Base-by-base conservation (phyloP, 2,329 filamentous ascomycete species). In the Paramyrothecium sp. region DNA sequence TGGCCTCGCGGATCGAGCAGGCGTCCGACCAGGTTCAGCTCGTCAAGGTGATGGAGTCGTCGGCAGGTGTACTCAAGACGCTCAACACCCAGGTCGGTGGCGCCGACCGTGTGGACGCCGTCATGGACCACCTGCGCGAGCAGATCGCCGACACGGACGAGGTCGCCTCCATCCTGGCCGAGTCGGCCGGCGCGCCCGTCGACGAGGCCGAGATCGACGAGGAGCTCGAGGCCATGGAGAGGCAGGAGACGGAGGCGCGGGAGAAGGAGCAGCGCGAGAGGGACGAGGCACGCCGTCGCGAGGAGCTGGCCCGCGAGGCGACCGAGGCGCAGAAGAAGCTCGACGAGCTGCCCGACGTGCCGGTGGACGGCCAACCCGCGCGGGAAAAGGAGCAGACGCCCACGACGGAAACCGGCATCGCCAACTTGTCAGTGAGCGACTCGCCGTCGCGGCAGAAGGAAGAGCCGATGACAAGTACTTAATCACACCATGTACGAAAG, bases 161-260 rank as follows among this genome's bases (percentile, higher is more conserved):
- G 75, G 84, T 98, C 21, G 86, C 87, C 26, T 85, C 82, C 56
- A 88, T 94, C 46, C 82, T 98, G 60, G 86, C 87, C 54, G 91
- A 95, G 63, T 65, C 69, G 7, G 80, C 76, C 13, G 77, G 75
- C 16, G 69, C 65, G 46, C 72, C 71, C 1, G 79, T 96, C 33
- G 91, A 97, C 70, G 93, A 97, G 68, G 81, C 69, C 20, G 93
- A 96, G 71, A 85, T 98, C 56, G 92, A 97, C 64, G 90, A 94
- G 59, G 94, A 97, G 76, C 81, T 98, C 51, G 89, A 90, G 63
- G 87, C 81, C 3, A 77, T 99, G 76, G 87, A 93, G 73, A 77
- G 70, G 34, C 80, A 85, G 62, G 83, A 86, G 64, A 74, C 68
- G 61, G 77, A 78, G 67, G 82, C 83, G 67, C 80, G 85, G 57